phyloP scores from a whole-genome alignment of 2,329 filamentous ascomycete genomes.

The Microcyclospora tardicrescens region DNA sequence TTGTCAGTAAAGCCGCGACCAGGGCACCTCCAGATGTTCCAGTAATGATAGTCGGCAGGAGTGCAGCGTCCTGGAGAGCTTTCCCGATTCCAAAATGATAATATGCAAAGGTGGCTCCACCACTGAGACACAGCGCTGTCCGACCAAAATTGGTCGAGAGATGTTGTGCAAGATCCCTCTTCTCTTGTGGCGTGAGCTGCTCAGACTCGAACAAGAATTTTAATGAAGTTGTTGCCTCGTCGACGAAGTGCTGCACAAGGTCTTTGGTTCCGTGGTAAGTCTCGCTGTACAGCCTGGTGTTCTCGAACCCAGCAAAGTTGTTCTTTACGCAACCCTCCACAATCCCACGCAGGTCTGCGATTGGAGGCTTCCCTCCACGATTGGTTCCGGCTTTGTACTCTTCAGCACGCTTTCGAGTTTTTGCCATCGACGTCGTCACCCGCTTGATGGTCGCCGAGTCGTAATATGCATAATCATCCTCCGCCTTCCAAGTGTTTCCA shows the following conservation, averaged over 20 bases:
- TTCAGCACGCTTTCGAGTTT: conserved; percentile 41
- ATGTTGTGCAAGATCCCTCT: conserved; percentile 73
- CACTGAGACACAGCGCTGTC: conserved; percentile 83
- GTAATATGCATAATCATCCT: conserved; percentile 65
- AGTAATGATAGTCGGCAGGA: conserved; percentile 87
- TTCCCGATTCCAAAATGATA: conserved; percentile 93
- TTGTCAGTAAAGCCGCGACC: conserved; percentile 75
- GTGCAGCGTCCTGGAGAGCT: conserved; percentile 70
- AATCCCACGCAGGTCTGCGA: conserved; percentile 64
- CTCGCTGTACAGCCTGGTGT: conserved; percentile 86
- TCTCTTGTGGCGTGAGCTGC: conserved; percentile 57
- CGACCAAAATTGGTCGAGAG: conserved; percentile 83
- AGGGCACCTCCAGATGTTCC: conserved; percentile 91
- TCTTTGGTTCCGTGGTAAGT: conserved; percentile 98
- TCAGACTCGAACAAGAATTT: conserved; percentile 55
- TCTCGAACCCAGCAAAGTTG: conserved; percentile 93
- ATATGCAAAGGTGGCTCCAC: conserved; percentile 88
- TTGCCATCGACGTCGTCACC: conserved; percentile 63
- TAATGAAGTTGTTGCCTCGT: conserved; percentile 63
- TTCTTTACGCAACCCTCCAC: conserved; percentile 91
- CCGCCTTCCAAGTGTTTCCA: conserved; percentile 66
- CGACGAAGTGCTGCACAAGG: conserved; percentile 76
- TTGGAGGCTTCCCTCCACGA: conserved; percentile 33
- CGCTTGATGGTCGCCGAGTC: conserved; percentile 71
- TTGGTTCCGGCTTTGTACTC: conserved; percentile 38